Evolutionary conservation across 1,284 basidiomycete species (phyloP).

Genomic region (Chalciporus sp.): DNA sequence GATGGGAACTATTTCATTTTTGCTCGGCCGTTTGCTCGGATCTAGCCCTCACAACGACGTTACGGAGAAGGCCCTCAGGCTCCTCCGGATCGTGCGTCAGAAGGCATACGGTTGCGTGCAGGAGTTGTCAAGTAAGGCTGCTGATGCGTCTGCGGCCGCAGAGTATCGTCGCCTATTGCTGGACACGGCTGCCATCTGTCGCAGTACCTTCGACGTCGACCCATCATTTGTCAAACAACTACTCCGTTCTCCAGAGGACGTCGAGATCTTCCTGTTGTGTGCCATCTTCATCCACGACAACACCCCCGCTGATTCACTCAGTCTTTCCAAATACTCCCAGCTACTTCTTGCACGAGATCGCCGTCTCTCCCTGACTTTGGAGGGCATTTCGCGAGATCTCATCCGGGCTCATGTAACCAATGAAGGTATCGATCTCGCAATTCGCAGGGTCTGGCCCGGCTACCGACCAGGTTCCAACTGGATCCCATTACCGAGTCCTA

Average conservation of each 20-base stretch:
- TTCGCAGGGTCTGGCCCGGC: slow-evolving; percentile 39
- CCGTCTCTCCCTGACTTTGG: slow-evolving; percentile 33
- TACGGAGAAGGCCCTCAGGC: slow-evolving; percentile 10
- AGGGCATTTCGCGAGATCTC: slow-evolving; percentile 14
- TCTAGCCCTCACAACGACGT: slow-evolving; percentile 18
- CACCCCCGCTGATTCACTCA: slow-evolving; percentile 12
- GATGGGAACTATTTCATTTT: slow-evolving; percentile 38
- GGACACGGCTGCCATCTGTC: slow-evolving; percentile 41
- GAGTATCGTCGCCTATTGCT: slow-evolving; percentile 33
- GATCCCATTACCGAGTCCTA: slow-evolving; percentile 26
- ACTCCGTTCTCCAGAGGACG: slow-evolving; percentile 27
- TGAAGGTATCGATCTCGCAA: slow-evolving; percentile 37
- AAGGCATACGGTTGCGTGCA: slow-evolving; percentile 40
- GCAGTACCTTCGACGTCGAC: slow-evolving; percentile 43
- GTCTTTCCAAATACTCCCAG: slow-evolving; percentile 11
- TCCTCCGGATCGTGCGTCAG: slow-evolving; percentile 36
- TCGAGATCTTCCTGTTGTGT: slow-evolving; percentile 38
- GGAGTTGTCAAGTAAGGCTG: slow-evolving; percentile 31
- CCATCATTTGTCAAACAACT: slow-evolving; percentile 18
- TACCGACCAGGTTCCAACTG: slow-evolving; percentile 38
- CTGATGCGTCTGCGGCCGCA: slow-evolving; percentile 21
- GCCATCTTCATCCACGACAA: slow-evolving; percentile 38
- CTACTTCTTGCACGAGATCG: slow-evolving; percentile 30
- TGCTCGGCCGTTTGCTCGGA: slow-evolving; percentile 40
- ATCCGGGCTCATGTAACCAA: slow-evolving; percentile 11